These are phyloP conservation scores for Epipyxis sp. DNA, from an alignment of 108 stramenopile species.

Conservation along the genomic window DNA sequence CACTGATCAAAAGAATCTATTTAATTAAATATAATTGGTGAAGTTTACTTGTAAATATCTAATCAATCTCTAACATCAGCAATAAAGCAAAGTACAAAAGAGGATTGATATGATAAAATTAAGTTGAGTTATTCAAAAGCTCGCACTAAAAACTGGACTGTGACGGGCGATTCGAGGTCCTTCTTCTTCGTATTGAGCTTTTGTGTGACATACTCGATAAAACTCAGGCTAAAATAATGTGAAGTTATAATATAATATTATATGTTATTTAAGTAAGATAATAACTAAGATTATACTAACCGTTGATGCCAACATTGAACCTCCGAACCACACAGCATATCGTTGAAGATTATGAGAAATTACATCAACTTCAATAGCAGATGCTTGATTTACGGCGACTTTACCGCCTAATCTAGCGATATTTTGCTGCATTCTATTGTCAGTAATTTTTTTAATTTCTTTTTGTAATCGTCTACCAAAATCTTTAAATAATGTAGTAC, in stretches of 20 bases:
- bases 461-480: slow-evolving; percentile 62
- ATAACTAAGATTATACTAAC: background rate
- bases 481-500: slow-evolving; percentile 68
- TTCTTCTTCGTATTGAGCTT: slow-evolving; percentile 69
- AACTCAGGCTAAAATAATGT: slow-evolving; percentile 46
- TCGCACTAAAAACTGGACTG: slow-evolving; percentile 61
- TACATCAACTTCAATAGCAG: slow-evolving; percentile 57
- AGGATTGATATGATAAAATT: too few species aligned
- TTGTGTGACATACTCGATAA: slow-evolving; percentile 64
- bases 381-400: too few species aligned
- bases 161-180: slow-evolving; percentile 66
- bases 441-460: slow-evolving; percentile 63
- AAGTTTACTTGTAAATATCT: too few species aligned
- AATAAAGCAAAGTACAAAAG: too few species aligned
- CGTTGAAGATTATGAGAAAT: slow-evolving; percentile 58
- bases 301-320: slow-evolving; percentile 62
- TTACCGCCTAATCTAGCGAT: too few species aligned
- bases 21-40: too few species aligned
- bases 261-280: background rate
- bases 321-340: slow-evolving; percentile 71
- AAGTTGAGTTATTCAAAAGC: too few species aligned
- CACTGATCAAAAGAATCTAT: too few species aligned
- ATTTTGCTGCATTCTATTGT: slow-evolving; percentile 51
- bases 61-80: too few species aligned
- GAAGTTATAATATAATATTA: background rate